These are phyloP conservation scores for Karstenula rhodostoma DNA, from an alignment of 2,329 filamentous ascomycete genomes.

Conservation along the genomic window DNA sequence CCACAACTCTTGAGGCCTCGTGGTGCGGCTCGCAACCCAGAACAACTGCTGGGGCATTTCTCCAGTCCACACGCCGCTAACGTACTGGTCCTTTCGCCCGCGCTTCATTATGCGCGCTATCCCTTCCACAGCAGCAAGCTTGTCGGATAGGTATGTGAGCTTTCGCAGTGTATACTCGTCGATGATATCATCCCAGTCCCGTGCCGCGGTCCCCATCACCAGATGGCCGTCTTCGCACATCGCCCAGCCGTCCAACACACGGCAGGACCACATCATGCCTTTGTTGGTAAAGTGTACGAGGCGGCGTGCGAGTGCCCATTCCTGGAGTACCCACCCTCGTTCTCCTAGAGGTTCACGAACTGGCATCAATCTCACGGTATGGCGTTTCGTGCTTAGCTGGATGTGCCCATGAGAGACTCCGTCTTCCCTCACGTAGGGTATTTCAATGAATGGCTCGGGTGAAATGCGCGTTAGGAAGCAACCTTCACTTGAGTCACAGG, in stretches of 20 bases:
- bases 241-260: not conserved
- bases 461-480: not conserved
- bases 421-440: not conserved
- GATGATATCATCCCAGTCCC: not conserved
- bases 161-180: not conserved
- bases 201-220: not conserved
- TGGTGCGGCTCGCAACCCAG: not conserved
- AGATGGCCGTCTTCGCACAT: not conserved
- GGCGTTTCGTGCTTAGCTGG: not conserved
- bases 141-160: not conserved
- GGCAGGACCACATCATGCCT: not conserved
- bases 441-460: not conserved
- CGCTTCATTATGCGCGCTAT: not conserved
- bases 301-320: conserved; percentile 11
- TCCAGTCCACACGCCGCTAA: not conserved
- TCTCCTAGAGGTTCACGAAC: conserved; percentile 15
- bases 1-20: not conserved
- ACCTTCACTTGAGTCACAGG: conserved; percentile 8
- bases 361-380: conserved; percentile 11
- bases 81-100: not conserved
- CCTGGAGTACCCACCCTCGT: conserved; percentile 27
- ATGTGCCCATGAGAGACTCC: not conserved
- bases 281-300: not conserved
- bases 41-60: not conserved
- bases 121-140: not conserved